Base-by-base conservation (phyloP, 257 asterid genomes). In the Solanum phureja region DNA sequence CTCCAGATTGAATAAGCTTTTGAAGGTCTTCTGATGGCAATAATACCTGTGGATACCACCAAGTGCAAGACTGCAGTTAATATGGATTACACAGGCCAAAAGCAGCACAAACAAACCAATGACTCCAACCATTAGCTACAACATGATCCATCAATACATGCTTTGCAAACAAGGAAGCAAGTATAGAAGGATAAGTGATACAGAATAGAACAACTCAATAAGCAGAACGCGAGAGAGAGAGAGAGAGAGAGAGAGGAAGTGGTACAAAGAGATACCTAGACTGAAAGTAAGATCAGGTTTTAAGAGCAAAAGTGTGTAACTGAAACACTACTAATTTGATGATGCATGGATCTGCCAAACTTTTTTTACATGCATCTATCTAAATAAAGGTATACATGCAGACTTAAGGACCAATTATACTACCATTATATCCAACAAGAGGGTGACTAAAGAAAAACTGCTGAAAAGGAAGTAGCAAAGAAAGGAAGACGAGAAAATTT, bases 21-120 rank as follows among this genome's bases (percentile, higher is more conserved):
- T 93, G 92, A 89, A 96, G 95, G 85, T 95, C 98, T 86, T 93
- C 93, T 1, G 97, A 94, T 29, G 98, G 97, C 84, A 90, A 87
- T 73, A 94, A 88, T 77, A 91, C 95, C 98, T 95, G 87, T 14
- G 68, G 35, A 52, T 73, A 74, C 40, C 75, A 73, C 12, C 73
- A 74, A 86, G 69, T 82, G 44, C 86, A 82, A 49, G 19, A 49
- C 31, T 33, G 3, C 44, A 82, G 44, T 82, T 31, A 82, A 29
- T 82, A 82, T 82, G 31, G 21, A 52, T 18, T 81, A 18, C 69
- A 49, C 68, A 46, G 11, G 85, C 85, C 38, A 27, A 44, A 42
- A 44, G 38, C 84, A 49, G 29, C 44, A 82, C 49, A 49, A 82
- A 31, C 7, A 49, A 31, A 49, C 11, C 42, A 81, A 81, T 6